Evolutionary conservation across 148 eudicot genomes (phyloP).

Genomic region (Selenicereus undatus): DNA sequence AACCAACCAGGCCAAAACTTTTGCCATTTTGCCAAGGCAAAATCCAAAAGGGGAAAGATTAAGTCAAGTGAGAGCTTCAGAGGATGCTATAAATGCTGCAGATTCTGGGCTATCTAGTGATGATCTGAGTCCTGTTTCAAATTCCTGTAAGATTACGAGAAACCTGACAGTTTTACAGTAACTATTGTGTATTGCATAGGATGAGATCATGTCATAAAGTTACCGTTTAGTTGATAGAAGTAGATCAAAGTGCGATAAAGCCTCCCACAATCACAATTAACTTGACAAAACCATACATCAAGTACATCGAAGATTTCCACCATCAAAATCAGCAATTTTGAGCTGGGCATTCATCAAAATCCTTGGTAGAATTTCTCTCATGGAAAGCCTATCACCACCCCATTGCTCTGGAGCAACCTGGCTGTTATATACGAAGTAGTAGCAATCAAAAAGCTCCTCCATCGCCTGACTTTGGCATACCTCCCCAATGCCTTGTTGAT

Average conservation of each 20-base stretch:
- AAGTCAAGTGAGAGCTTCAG: too few species aligned
- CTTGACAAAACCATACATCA: not conserved
- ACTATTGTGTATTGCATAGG: too few species aligned
- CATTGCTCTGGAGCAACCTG: slow-evolving; percentile 28
- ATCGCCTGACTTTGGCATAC: slow-evolving; percentile 39
- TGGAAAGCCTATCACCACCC: slow-evolving; percentile 27
- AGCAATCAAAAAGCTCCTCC: slow-evolving; percentile 42
- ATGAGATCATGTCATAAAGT: too few species aligned
- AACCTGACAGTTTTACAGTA: too few species aligned
- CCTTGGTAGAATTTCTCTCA: slow-evolving; percentile 24
- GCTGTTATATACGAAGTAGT: slow-evolving; percentile 36
- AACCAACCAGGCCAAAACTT: too few species aligned
- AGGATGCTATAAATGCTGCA: too few species aligned
- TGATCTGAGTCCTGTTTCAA: too few species aligned
- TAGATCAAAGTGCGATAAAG: not conserved
- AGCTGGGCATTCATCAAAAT: slow-evolving; percentile 8
- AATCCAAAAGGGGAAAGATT: too few species aligned
- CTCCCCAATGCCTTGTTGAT: slow-evolving; percentile 36
- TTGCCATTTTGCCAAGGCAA: too few species aligned
- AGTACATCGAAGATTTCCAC: slow-evolving; percentile 28
- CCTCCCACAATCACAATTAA: not conserved
- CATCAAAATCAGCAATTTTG: slow-evolving; percentile 44
- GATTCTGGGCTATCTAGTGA: too few species aligned
- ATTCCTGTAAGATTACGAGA: too few species aligned
- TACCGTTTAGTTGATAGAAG: not conserved